These are phyloP conservation scores for Obelidium mucronatum DNA, from an alignment of 192 early-diverging fungal species.

Conservation along the genomic window DNA sequence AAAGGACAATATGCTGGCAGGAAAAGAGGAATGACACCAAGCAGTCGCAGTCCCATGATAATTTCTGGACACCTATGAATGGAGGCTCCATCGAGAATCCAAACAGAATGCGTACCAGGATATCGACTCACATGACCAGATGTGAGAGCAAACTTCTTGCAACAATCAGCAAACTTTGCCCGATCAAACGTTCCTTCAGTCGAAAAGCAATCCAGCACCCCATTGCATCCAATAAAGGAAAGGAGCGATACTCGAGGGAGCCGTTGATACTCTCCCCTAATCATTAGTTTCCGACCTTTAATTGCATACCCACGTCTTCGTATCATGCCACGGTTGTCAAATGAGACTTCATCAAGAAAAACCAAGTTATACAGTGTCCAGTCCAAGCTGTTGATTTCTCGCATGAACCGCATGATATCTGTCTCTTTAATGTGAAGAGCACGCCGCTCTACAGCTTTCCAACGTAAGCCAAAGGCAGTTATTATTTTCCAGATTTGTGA, in stretches of 20 bases:
- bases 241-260: background rate
- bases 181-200: constrained; percentile 29
- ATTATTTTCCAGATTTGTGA: constrained; percentile 2
- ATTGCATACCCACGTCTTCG: constrained; percentile 21
- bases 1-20: constrained; percentile 39
- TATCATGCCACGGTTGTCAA: constrained; percentile 30
- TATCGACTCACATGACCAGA: constrained; percentile 5
- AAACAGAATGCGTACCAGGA: constrained; percentile 30
- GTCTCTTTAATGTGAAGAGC: constrained; percentile 13
- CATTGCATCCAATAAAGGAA: constrained; percentile 15
- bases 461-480: background rate
- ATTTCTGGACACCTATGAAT: constrained; percentile 9
- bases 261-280: constrained; percentile 5
- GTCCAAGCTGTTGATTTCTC: constrained; percentile 7
- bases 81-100: constrained; percentile 40
- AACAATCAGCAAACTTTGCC: constrained; percentile 8
- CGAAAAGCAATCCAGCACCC: constrained; percentile 14
- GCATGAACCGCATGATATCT: constrained; percentile 7
- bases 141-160: constrained; percentile 8
- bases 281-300: constrained; percentile 24
- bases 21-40: constrained; percentile 29
- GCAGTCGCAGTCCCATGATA: background rate
- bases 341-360: constrained; percentile 42
- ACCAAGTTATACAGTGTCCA: constrained; percentile 29
- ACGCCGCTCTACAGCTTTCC: background rate